These are phyloP conservation scores for Aureoboletus auriporus DNA, from an alignment of 768 basidiomycete genomes.

Conservation along the genomic window DNA sequence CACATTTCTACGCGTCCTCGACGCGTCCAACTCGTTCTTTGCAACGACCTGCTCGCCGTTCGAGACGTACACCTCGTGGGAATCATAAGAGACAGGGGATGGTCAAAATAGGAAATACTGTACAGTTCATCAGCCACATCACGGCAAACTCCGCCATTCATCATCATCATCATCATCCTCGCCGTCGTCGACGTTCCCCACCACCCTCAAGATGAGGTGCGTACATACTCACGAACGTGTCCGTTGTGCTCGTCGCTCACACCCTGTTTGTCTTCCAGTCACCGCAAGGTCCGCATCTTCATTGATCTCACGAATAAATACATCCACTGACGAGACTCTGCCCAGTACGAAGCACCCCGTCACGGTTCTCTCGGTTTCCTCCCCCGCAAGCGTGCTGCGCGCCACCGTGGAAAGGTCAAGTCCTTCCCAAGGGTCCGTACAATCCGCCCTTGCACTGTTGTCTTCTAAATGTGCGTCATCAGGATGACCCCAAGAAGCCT, in stretches of 20 bases:
- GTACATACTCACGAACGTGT: conserved; percentile 13
- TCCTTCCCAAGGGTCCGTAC: conserved; percentile 90
- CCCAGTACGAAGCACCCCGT: conserved; percentile 95
- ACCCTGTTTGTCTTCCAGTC: conserved; percentile 41
- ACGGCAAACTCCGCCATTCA: conserved; percentile 23
- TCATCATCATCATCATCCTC: conserved; percentile 3
- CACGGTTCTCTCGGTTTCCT: conserved; percentile 98
- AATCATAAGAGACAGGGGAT: conserved; percentile 16
- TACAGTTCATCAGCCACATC: conserved; percentile 31
- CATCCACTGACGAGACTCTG: conserved; percentile 19
- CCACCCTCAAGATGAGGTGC: conserved; percentile 58
- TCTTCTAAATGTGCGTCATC: conserved; percentile 8
- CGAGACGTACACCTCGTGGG: background rate
- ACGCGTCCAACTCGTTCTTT: conserved; percentile 6
- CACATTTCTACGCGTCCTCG: conserved; percentile 2
- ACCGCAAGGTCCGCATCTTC: conserved; percentile 69
- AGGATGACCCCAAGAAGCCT: conserved; percentile 99
- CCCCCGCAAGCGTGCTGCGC: conserved; percentile 92
- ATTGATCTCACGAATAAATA: conserved; percentile 8
- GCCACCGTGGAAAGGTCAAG: conserved; percentile 99
- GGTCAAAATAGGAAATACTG: conserved; percentile 15
- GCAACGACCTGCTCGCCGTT: background rate
- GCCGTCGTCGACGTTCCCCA: conserved; percentile 16
- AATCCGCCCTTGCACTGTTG: background rate
- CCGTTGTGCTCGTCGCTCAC: background rate